Evolutionary conservation across 108 stramenopile genomes (phyloP), one percentile per base, ranked within the genome.

Genomic region (Aurantiochytrium sp.): DNA sequence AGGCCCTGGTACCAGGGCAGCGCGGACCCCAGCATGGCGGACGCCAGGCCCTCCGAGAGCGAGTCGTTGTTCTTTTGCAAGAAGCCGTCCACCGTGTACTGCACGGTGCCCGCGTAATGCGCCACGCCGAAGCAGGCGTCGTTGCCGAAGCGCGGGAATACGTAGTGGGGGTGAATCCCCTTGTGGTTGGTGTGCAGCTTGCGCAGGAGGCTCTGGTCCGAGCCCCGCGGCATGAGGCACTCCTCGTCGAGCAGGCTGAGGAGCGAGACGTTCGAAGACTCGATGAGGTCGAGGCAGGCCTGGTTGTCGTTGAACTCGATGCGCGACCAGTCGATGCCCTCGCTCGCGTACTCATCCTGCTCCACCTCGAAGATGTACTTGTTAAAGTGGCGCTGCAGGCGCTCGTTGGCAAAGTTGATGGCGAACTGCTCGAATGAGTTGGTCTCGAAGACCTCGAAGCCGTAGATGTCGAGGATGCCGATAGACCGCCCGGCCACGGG

Each of bases 241-340:
- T 87, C 88, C 42, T 98, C 97, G 81, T 98, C 97, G 53, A 98
- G 91, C 4, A 94, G 95, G 73, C 89, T 91, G 1, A 88, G 55
- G 39, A 98, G 88, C 31, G 96, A 95, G 4, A 95, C 24, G 4
- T n/a, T 17, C 96, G 30, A 93, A 92, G 53, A 86, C 89, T 37
- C 96, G 94, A 22, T 87, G 69, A 45, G 52, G 19, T 88, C 98
- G 48, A 99, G 92, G 87, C 97, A 97, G 19, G 96, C 95, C 87
- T 95, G 95, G 90, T 99, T 99, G 93, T 99, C 98, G 87, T 96
- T 97, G 88, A 98, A 99, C 42, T 95, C 93, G 85, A 98, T 98
- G 92, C 97, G 96, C 8, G 95, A 91, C 96, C 97, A 98, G 85
- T 97, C 96, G 34, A 99, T 97, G 86, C 97, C 97, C 89, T 99